phyloP scores from a whole-genome alignment of 345 rosid genomes.

The Camelina neglecta region DNA sequence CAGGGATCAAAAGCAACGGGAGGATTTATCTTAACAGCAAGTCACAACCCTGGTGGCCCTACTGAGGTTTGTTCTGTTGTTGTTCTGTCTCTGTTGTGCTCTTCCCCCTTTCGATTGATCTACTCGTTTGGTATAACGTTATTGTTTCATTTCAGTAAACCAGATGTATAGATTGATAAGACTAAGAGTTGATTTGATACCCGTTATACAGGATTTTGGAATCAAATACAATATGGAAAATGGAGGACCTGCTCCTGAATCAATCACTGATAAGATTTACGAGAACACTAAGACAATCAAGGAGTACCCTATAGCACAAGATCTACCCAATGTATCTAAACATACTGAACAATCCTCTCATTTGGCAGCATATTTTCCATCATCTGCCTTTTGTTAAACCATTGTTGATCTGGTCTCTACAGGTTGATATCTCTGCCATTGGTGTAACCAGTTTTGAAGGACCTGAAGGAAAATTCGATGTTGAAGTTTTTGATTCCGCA shows the following conservation, averaged over 20 bases:
- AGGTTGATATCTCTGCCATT: slow-evolving; percentile 78
- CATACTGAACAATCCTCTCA: slow-evolving; percentile 31
- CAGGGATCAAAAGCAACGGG: slow-evolving; percentile 98
- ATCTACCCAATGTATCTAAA: slow-evolving; percentile 68
- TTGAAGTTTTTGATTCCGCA: slow-evolving; percentile 95
- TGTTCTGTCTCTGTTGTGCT: slow-evolving; percentile 14
- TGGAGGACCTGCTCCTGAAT: slow-evolving; percentile 99
- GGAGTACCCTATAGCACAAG: slow-evolving; percentile 78
- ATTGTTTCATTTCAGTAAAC: slow-evolving; percentile 5
- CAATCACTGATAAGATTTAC: slow-evolving; percentile 89
- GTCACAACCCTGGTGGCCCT: slow-evolving; percentile 99
- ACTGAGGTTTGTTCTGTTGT: slow-evolving; percentile 62
- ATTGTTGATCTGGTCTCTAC: slow-evolving; percentile 18
- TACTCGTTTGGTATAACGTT: slow-evolving; percentile 1
- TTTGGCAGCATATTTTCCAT: slow-evolving; percentile 13
- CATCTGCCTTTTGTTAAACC: slow-evolving; percentile 14
- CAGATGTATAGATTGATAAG: background rate
- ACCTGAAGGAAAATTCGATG: slow-evolving; percentile 89
- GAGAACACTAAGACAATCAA: slow-evolving; percentile 92
- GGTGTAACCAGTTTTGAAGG: slow-evolving; percentile 78
- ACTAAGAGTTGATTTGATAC: slow-evolving; percentile 20
- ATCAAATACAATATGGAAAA: slow-evolving; percentile 99
- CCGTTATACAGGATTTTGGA: slow-evolving; percentile 80
- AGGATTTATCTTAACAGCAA: slow-evolving; percentile 96
- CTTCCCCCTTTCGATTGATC: background rate